Conservation (phyloP, 257 asterid species). For the Solanum paucissectum region DNA sequence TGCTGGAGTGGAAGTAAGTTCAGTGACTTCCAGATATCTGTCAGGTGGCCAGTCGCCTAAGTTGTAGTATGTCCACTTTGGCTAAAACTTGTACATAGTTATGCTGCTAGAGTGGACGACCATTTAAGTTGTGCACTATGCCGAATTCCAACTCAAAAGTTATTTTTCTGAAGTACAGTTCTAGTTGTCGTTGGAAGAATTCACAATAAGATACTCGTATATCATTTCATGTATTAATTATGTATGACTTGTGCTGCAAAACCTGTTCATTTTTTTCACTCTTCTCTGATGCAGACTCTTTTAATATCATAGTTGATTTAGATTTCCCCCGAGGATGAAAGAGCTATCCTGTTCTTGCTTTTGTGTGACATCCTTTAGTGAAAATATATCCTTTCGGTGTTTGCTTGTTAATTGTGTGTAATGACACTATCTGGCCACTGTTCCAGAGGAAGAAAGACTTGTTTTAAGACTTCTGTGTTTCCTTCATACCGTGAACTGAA, state of each 20-base stretch:
- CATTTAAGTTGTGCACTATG: not conserved
- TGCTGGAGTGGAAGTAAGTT: constrained; percentile 93
- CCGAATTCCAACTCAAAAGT: not conserved
- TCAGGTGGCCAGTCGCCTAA: not conserved
- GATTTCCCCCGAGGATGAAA: not conserved
- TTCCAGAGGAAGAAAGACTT: not conserved
- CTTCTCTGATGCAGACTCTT: not conserved
- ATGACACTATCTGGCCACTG: not conserved
- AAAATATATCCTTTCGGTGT: not conserved
- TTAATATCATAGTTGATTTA: not conserved
- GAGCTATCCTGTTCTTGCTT: not conserved
- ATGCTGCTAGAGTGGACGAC: not conserved
- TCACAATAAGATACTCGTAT: not conserved
- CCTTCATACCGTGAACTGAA: not conserved
- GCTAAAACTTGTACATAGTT: constrained; percentile 9
- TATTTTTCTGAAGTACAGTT: not conserved
- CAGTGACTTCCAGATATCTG: not conserved
- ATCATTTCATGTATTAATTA: not conserved
- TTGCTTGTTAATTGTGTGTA: not conserved
- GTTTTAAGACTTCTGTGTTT: not conserved
- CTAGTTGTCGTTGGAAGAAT: not conserved
- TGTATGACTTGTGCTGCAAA: not conserved
- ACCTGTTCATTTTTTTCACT: not conserved
- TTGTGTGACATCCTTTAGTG: not conserved
- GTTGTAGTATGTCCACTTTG: not conserved